Conservation (phyloP, 768 basidiomycete species). For the Pisolithus microcarpus region DNA sequence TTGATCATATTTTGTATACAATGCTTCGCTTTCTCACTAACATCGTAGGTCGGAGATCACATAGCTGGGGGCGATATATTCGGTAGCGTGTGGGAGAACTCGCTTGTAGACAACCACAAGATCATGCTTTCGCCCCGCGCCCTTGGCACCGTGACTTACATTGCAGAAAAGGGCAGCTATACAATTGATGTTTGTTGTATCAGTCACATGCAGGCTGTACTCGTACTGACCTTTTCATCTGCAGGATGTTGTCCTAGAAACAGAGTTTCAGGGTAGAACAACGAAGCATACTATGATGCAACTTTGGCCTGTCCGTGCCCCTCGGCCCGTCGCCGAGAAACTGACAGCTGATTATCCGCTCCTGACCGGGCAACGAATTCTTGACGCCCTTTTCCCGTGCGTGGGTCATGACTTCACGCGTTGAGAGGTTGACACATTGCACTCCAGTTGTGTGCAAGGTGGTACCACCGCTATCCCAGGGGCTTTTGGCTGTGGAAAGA, state of each 20-base stretch:
- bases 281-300: conserved; percentile 97
- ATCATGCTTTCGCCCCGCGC: conserved; percentile 93
- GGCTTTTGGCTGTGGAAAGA: conserved; percentile 98
- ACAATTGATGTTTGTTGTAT: conserved; percentile 64
- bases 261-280: conserved; percentile 93
- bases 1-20: conserved; percentile 1
- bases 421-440: conserved; percentile 1
- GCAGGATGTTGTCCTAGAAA: conserved; percentile 92
- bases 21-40: conserved; percentile 1
- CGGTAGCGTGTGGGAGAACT: conserved; percentile 94
- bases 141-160: conserved; percentile 88
- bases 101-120: conserved; percentile 92
- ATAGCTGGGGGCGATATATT: conserved; percentile 97
- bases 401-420: conserved; percentile 21
- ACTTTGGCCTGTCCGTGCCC: conserved; percentile 97
- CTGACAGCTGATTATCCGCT: conserved; percentile 88
- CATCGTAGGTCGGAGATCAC: conserved; percentile 81
- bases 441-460: conserved; percentile 81
- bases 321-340: conserved; percentile 93
- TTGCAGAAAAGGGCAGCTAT: conserved; percentile 93
- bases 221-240: neutral
- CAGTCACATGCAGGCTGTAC: neutral
- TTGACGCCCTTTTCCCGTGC: conserved; percentile 94
- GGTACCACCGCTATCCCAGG: conserved; percentile 97
- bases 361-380: conserved; percentile 91